These are phyloP conservation scores for grape (Vitis vinifera) DNA, from an alignment of 164 flowering plant genomes.

Conservation along the genomic window ASM3070453v1 NC_081808.1:23078001-23078500, in stretches of 20 bases:
- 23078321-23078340: too few species aligned
- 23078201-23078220: not conserved
- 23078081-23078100: constrained; percentile 55
- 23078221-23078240: not conserved
- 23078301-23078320: not conserved
- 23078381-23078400: too few species aligned
- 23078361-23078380: too few species aligned
- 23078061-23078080: constrained; percentile 50
- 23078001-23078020: constrained; percentile 78
- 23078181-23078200: not conserved
- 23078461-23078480: too few species aligned
- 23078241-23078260: constrained; percentile 6
- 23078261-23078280: not conserved
- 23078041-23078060: constrained; percentile 70
- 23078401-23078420: too few species aligned
- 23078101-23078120: constrained; percentile 63
- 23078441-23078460: too few species aligned
- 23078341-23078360: too few species aligned
- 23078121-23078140: constrained; percentile 98
- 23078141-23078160: constrained; percentile 56
- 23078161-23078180: constrained; percentile 16
- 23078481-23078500: too few species aligned
- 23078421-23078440: too few species aligned
- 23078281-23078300: constrained; percentile 13
- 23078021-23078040: constrained; percentile 79